A percentile compares a stretch with the other conserved stretches of the same genome.
Evolutionary conservation across 192 early-diverging fungal genomes (phyloP).

Genomic region (Phycomyces nitens): DNA sequence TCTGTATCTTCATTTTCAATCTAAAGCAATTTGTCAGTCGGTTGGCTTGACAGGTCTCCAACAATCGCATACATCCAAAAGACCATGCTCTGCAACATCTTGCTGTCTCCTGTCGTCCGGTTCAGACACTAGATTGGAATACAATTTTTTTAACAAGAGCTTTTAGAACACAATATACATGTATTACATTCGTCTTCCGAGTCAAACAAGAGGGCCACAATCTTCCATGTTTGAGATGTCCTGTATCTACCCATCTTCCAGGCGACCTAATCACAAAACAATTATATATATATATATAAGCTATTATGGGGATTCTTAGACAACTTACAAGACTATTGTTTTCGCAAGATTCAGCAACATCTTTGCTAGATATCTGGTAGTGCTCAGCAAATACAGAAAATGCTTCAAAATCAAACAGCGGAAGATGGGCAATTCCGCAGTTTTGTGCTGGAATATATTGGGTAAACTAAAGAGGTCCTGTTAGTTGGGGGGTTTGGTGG

Average conservation of each 20-base stretch:
- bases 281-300: too few relatives aligned
- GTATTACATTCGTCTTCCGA: constrained; percentile 4
- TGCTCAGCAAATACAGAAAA: constrained; percentile 70
- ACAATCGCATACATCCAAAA: too few relatives aligned
- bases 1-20: background rate
- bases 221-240: constrained; percentile 74
- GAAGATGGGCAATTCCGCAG: constrained; percentile 40
- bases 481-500: background rate
- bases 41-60: too few relatives aligned
- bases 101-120: too few relatives aligned
- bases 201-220: constrained; percentile 47
- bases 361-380: constrained; percentile 47
- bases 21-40: background rate
- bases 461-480: constrained; percentile 6
- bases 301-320: background rate
- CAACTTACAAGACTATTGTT: constrained; percentile 56
- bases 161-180: background rate
- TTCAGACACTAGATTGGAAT: too few relatives aligned
- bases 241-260: constrained; percentile 54
- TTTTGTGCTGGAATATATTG: constrained; percentile 39
- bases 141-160: background rate
- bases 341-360: constrained; percentile 54
- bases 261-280: constrained; percentile 42
- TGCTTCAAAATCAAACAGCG: constrained; percentile 59
- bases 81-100: too few relatives aligned